Percentiles rank a stretch among this genome's conserved stretches.
These are phyloP conservation scores for Thoreauomyces humboldtii DNA, from an alignment of 192 early-diverging fungal genomes.

Conservation along the genomic window DNA sequence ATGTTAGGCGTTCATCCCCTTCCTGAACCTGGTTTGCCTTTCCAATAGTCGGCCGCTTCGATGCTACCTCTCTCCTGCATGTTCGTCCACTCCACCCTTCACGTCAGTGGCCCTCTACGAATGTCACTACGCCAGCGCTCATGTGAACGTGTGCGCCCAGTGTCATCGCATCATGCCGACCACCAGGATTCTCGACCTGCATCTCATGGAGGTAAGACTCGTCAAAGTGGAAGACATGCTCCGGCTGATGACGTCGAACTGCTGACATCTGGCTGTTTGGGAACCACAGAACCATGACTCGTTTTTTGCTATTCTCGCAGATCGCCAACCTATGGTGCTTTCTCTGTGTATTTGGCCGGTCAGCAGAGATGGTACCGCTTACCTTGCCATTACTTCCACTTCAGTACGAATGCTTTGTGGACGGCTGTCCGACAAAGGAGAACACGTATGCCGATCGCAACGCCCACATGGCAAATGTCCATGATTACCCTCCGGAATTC, in stretches of 20 bases:
- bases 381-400: background rate
- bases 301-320: constrained; percentile 16
- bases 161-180: constrained; percentile 35
- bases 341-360: no score
- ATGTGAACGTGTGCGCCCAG: constrained; percentile 26
- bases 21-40: no score
- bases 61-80: no score
- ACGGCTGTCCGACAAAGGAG: constrained; percentile 8
- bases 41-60: no score
- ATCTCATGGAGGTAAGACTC: constrained; percentile 34
- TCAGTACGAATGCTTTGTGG: constrained; percentile 29
- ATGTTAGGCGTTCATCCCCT: no score
- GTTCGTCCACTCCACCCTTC: no score
- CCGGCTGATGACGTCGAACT: no score
- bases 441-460: background rate
- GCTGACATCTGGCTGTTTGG: no score
- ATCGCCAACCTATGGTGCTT: constrained; percentile 12
- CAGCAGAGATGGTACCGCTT: background rate
- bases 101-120: constrained; percentile 24
- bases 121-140: constrained; percentile 24
- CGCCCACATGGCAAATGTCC: background rate
- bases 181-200: constrained; percentile 29
- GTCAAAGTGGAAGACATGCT: no score
- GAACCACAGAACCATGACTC: constrained; percentile 11
- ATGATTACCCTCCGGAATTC: background rate